Evolutionary conservation across 2,329 filamentous ascomycete species (phyloP).

Genomic region (Didymella pomorum): DNA sequence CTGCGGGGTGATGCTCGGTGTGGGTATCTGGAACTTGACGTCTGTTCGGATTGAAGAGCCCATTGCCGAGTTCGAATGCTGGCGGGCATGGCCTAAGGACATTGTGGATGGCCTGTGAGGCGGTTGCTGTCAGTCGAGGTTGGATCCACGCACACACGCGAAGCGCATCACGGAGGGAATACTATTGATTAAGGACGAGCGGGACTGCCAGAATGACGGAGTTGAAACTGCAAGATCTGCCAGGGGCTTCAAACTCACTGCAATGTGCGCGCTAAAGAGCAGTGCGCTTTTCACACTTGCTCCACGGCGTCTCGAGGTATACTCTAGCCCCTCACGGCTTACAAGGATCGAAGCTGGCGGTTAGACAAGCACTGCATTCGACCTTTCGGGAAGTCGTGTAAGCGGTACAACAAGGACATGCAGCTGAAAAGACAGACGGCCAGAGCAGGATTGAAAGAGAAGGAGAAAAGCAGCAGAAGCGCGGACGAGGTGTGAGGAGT

Average conservation of each 20-base stretch:
- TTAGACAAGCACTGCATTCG: slow-evolving; percentile 53
- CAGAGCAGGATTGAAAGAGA: slow-evolving; percentile 36
- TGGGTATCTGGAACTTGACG: slow-evolving; percentile 52
- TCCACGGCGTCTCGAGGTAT: slow-evolving; percentile 50
- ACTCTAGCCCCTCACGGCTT: slow-evolving; percentile 50
- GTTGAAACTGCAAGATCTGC: slow-evolving; percentile 36
- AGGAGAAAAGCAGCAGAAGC: slow-evolving; percentile 42
- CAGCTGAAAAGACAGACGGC: slow-evolving; percentile 46
- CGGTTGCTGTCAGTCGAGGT: slow-evolving; percentile 41
- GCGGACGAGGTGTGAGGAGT: slow-evolving; percentile 40
- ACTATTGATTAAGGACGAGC: slow-evolving; percentile 39
- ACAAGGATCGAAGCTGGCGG: slow-evolving; percentile 46
- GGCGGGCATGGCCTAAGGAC: slow-evolving; percentile 55
- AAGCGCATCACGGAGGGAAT: slow-evolving; percentile 43
- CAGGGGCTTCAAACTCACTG: slow-evolving; percentile 49
- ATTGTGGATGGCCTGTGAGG: slow-evolving; percentile 49
- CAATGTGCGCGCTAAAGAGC: slow-evolving; percentile 47
- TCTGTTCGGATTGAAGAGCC: slow-evolving; percentile 47
- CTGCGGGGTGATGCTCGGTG: slow-evolving; percentile 55
- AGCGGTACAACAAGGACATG: slow-evolving; percentile 36
- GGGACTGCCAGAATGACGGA: slow-evolving; percentile 35
- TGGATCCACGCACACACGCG: slow-evolving; percentile 29
- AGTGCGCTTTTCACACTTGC: slow-evolving; percentile 43
- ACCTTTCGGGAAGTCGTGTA: slow-evolving; percentile 44
- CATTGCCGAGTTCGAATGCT: slow-evolving; percentile 51